Evolutionary conservation across 2,329 filamentous ascomycete species (phyloP), one percentile per base, ranked within the genome.

Genomic region (Cordyceps farinosa): DNA sequence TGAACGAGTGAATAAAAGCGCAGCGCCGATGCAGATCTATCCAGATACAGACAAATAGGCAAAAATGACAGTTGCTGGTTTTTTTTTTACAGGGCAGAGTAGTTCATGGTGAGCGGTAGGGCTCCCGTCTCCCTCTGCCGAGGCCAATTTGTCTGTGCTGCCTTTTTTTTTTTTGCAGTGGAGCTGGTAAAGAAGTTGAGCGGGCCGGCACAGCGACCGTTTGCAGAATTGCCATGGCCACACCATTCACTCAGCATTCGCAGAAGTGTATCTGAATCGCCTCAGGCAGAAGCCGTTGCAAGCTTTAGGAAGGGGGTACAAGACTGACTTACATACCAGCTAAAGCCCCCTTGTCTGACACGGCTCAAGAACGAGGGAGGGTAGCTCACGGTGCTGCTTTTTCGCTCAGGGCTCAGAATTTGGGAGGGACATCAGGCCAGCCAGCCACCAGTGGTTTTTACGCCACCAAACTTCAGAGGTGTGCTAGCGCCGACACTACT

Each of bases 161-260:
- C 9, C 36, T 8, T 1, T 22, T 15, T 40, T 15, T 40, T 40
- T 40, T 15, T 13, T 40, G 13, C 38, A 30, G 47, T 32, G 47
- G 47, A 32, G 47, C 27, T 11, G 13, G 10, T 22, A 11, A 10
- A 50, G 10, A 59, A 78, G 22, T 2, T 10, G n/a, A 15, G n/a
- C 27, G 3, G 10, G 15, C 29, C 27, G 13, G 29, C 47, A 32
- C 47, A 30, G 32, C 42, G 42, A 45, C 47, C 27, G 27, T 50
- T 50, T 50, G 47, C 47, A 50, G 47, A 50, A 30, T 32, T 50
- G 11, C 45, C 45, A 50, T 15, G 29, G 45, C 22, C 22, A 15
- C 45, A 48, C 22, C 45, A 22, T 13, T 48, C 29, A 27, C 27
- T 1, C 27, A 48, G 45, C 45, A 27, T 48, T 30, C 30, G 11